Evolutionary conservation across 1,284 basidiomycete species (phyloP).

Genomic region (Rhodotorula sp.): DNA sequence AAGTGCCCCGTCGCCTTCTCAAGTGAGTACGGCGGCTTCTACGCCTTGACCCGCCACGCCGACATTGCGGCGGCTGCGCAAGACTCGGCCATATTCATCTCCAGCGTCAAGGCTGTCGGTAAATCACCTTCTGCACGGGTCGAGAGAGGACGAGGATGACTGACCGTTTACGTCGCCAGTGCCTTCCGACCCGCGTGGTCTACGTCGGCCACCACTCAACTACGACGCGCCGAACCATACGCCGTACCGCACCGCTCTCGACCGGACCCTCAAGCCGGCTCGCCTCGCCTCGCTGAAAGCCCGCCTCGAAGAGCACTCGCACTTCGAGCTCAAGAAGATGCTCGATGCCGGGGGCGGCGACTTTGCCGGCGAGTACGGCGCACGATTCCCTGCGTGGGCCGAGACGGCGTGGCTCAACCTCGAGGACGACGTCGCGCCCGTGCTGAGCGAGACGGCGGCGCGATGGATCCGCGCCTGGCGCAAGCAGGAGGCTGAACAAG

Average conservation of each 20-base stretch:
- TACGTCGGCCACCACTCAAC: conserved; percentile 24
- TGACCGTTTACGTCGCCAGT: background rate
- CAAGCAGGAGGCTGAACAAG: background rate
- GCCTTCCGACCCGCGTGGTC: conserved; percentile 2
- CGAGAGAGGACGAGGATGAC: too few relatives aligned
- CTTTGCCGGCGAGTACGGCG: conserved; percentile 20
- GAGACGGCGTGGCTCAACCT: conserved; percentile 22
- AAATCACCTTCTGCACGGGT: background rate
- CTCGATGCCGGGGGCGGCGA: conserved; percentile 11
- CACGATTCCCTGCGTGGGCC: conserved; percentile 16
- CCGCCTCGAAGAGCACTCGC: conserved; percentile 7
- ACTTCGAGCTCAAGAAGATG: conserved; percentile 1
- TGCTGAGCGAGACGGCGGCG: conserved; percentile 8
- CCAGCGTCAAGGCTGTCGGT: conserved; percentile 23
- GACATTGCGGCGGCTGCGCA: conserved; percentile 25
- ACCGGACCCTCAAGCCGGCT: conserved; percentile 24
- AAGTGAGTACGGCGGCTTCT: conserved; percentile 10
- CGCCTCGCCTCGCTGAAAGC: conserved; percentile 1
- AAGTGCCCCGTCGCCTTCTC: conserved; percentile 21
- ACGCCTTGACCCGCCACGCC: conserved; percentile 18
- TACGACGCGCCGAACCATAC: conserved; percentile 23
- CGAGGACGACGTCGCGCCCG: conserved; percentile 12
- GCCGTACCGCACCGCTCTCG: conserved; percentile 22
- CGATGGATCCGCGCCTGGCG: conserved; percentile 23
- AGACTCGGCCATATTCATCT: conserved; percentile 6